Conservation (phyloP, 768 basidiomycete genomes). For the Xerocomus spinulosus region DNA sequence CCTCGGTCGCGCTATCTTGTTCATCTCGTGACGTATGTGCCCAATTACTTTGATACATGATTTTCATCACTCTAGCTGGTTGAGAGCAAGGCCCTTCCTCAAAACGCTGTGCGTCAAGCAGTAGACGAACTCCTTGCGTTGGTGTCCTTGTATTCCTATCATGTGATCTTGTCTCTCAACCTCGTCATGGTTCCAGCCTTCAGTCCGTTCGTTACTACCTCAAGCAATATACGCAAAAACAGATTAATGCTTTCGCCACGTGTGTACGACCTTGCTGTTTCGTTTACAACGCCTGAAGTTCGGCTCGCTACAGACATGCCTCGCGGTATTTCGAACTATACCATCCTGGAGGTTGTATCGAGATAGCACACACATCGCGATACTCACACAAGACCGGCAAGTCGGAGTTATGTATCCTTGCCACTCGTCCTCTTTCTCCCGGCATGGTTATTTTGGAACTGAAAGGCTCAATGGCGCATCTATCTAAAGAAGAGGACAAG, state of each 20-base stretch:
- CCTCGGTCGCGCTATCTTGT: constrained; percentile 26
- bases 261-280: constrained; percentile 44
- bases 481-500: constrained; percentile 80
- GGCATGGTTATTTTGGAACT: constrained; percentile 79
- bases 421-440: constrained; percentile 63
- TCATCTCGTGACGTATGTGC: constrained; percentile 18
- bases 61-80: constrained; percentile 47
- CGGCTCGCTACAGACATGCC: constrained; percentile 57
- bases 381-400: constrained; percentile 87
- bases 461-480: constrained; percentile 86
- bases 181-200: constrained; percentile 44
- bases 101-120: constrained; percentile 60
- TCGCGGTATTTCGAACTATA: constrained; percentile 88
- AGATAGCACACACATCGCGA: constrained; percentile 84
- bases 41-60: constrained; percentile 20
- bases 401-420: constrained; percentile 83
- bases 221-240: constrained; percentile 70
- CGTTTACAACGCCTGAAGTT: constrained; percentile 25
- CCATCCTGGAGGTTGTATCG: constrained; percentile 75
- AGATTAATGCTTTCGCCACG: constrained; percentile 91
- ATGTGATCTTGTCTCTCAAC: constrained; percentile 16
- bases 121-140: constrained; percentile 78
- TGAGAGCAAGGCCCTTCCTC: constrained; percentile 47
- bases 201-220: constrained; percentile 74
- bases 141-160: constrained; percentile 32